These are phyloP conservation scores for Fusarium sp. DNA, from an alignment of 2,329 filamentous ascomycete species.

Conservation along the genomic window DNA sequence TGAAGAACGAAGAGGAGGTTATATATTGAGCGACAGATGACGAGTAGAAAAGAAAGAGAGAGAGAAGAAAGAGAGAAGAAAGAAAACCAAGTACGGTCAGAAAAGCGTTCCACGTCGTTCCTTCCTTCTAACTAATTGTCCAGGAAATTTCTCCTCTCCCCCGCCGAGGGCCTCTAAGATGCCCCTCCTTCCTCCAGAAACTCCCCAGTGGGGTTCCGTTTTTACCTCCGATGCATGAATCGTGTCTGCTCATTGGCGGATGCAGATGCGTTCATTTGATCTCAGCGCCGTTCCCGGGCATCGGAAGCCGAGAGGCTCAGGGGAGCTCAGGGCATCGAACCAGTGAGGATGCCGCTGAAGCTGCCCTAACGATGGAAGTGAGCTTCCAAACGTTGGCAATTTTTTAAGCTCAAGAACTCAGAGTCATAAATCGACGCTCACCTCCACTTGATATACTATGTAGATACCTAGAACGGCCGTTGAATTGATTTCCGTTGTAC, in stretches of 20 bases:
- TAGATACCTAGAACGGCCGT: neutral
- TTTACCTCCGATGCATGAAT: constrained; percentile 29
- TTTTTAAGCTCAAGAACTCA: constrained; percentile 1
- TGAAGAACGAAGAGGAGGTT: neutral
- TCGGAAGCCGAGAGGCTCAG: constrained; percentile 35
- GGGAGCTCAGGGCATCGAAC: constrained; percentile 15
- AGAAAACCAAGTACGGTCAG: constrained; percentile 6
- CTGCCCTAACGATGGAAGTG: neutral
- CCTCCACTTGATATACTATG: neutral
- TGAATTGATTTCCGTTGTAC: neutral
- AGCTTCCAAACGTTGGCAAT: neutral
- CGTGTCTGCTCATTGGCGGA: constrained; percentile 27
- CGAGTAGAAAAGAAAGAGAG: constrained; percentile 4
- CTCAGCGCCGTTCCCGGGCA: constrained; percentile 38
- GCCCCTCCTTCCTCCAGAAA: constrained; percentile 28
- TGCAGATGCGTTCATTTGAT: neutral
- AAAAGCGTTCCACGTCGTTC: constrained; percentile 22
- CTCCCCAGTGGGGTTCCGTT: constrained; percentile 35
- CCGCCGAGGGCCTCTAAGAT: constrained; percentile 15
- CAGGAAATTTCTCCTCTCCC: constrained; percentile 33
- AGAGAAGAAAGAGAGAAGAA: constrained; percentile 2
- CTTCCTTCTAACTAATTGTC: constrained; percentile 8
- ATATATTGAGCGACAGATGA: constrained; percentile 24
- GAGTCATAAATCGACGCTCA: constrained; percentile 3
- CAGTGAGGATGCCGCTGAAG: constrained; percentile 16